Conservation (phyloP, 1,284 basidiomycete genomes). For the Sporisorium reilianum region DNA sequence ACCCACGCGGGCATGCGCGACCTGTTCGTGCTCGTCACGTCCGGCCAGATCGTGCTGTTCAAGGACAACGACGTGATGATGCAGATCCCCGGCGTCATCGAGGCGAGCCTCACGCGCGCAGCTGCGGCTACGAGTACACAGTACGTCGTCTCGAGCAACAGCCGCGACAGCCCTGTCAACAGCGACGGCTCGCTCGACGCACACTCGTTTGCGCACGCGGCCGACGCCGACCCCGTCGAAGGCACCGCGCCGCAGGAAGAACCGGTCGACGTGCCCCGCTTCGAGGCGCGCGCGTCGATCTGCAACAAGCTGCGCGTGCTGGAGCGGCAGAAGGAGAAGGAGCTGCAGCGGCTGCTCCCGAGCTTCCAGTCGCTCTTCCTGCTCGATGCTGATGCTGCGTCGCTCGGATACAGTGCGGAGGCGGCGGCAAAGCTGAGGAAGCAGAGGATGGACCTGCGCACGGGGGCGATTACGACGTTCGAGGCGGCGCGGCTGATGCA, state of each 20-base stretch:
- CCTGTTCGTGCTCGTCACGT: slow-evolving; percentile 36
- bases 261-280: slow-evolving; percentile 35
- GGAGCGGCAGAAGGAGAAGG: slow-evolving; percentile 41
- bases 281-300: slow-evolving; percentile 39
- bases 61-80: slow-evolving; percentile 52
- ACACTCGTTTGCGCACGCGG: slow-evolving; percentile 4
- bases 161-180: slow-evolving; percentile 14
- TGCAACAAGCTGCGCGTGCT: slow-evolving; percentile 42
- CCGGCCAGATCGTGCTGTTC: slow-evolving; percentile 33
- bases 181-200: slow-evolving; percentile 25
- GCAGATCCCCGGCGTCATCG: slow-evolving; percentile 37
- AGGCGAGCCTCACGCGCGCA: slow-evolving; percentile 6
- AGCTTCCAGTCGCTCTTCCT: slow-evolving; percentile 47
- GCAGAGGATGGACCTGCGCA: slow-evolving; percentile 37
- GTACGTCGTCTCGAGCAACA: slow-evolving; percentile 31
- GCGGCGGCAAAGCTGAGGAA: slow-evolving; percentile 2
- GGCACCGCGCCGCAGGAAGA: slow-evolving; percentile 23
- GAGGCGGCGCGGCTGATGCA: slow-evolving; percentile 39
- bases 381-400: slow-evolving; percentile 9
- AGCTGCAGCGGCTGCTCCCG: slow-evolving; percentile 41
- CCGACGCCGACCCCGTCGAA: slow-evolving; percentile 14
- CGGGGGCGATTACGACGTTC: slow-evolving; percentile 41
- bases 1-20: slow-evolving; percentile 9
- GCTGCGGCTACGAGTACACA: slow-evolving; percentile 12
- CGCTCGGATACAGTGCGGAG: not conserved